These are phyloP conservation scores for Fusarium sp. DNA, from an alignment of 2,329 filamentous ascomycete genomes.

Conservation along the genomic window DNA sequence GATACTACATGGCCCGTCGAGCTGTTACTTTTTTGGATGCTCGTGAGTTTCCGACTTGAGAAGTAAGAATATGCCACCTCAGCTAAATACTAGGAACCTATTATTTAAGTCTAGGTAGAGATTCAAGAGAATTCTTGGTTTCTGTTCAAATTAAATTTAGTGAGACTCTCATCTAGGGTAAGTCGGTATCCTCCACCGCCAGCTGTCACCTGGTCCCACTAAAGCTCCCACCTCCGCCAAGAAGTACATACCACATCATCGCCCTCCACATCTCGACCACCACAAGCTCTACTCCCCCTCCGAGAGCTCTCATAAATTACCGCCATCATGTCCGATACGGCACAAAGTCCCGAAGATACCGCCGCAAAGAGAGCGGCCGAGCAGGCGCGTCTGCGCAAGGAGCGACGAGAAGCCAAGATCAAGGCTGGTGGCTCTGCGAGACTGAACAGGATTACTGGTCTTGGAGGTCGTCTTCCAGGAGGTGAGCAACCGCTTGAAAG, in stretches of 20 bases:
- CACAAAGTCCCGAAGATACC: constrained; percentile 54
- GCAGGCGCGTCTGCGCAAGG: constrained; percentile 80
- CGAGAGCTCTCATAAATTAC: not conserved
- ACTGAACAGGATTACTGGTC: constrained; percentile 79
- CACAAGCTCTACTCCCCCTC: constrained; percentile 16
- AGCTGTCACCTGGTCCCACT: constrained; percentile 27
- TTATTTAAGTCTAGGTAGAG: not conserved
- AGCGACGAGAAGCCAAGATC: constrained; percentile 84
- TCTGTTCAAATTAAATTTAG: not conserved
- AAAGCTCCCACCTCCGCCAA: constrained; percentile 22
- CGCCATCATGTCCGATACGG: constrained; percentile 54
- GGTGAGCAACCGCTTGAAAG: constrained; percentile 38
- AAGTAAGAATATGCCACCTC: too few species aligned
- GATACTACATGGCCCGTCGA: not conserved
- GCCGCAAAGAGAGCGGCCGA: constrained; percentile 67
- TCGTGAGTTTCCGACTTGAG: not conserved
- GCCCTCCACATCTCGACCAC: constrained; percentile 2
- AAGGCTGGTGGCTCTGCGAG: constrained; percentile 76
- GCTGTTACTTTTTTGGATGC: not conserved
- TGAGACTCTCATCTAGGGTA: constrained; percentile 16
- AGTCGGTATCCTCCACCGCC: constrained; percentile 10
- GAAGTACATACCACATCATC: constrained; percentile 27
- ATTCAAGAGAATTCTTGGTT: not conserved
- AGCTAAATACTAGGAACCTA: not conserved
- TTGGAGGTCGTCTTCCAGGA: constrained; percentile 61